Conservation (phyloP, 2,329 filamentous ascomycete species). For the Amphichorda felina region DNA sequence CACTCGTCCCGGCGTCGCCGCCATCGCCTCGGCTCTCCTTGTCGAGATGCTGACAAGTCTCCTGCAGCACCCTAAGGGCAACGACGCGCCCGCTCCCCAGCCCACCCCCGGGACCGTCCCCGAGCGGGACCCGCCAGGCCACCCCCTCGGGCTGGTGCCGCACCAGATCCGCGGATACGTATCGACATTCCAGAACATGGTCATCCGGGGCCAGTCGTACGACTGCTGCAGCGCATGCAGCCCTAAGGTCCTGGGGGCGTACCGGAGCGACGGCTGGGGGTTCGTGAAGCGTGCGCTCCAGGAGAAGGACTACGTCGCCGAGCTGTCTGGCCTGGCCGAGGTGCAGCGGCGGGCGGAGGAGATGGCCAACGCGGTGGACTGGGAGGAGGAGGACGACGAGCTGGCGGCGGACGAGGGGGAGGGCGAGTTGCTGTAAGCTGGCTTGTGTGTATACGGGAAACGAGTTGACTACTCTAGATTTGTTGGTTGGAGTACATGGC, state of each 20-base stretch:
- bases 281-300: constrained; percentile 66
- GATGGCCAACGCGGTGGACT: constrained; percentile 42
- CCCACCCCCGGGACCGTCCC: constrained; percentile 25
- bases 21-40: constrained; percentile 81
- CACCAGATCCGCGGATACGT: constrained; percentile 74
- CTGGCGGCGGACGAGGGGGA: constrained; percentile 36
- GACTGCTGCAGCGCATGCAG: constrained; percentile 76
- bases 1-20: constrained; percentile 82
- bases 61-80: constrained; percentile 72
- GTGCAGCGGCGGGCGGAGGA: constrained; percentile 50
- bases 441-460: background rate
- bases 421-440: constrained; percentile 33
- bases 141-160: constrained; percentile 59
- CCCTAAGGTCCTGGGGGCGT: constrained; percentile 54
- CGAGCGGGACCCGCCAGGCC: constrained; percentile 42
- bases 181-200: constrained; percentile 60
- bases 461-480: background rate
- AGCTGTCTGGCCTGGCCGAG: constrained; percentile 62
- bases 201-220: constrained; percentile 64
- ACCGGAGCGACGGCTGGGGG: constrained; percentile 57
- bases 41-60: constrained; percentile 84
- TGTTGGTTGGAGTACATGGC: background rate
- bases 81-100: constrained; percentile 46
- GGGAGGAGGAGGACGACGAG: constrained; percentile 46
- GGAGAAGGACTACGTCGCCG: constrained; percentile 67